Conservation (phyloP, 192 early-diverging fungal genomes). For the Glomus cerebriforme region DNA sequence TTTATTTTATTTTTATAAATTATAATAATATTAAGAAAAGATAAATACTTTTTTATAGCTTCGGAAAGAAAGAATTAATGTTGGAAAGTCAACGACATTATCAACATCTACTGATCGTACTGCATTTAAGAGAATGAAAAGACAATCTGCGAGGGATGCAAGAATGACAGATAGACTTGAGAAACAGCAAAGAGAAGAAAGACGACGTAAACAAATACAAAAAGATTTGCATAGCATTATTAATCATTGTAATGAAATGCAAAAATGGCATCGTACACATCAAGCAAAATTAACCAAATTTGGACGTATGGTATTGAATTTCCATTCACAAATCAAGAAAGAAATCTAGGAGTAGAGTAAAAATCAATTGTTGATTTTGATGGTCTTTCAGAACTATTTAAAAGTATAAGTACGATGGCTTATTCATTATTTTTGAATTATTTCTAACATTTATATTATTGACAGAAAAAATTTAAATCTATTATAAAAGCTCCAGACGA, state of each 20-base stretch:
- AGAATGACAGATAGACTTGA: conserved; percentile 89
- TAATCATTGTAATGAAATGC: conserved; percentile 72
- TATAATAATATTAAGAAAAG: neutral
- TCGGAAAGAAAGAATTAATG: conserved; percentile 72
- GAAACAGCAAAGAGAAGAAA: conserved; percentile 81
- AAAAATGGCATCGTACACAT: conserved; percentile 65
- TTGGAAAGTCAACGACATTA: conserved; percentile 75
- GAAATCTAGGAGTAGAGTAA: too few relatives aligned
- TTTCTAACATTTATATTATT: too few relatives aligned
- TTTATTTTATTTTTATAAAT: too few relatives aligned
- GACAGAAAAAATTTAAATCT: too few relatives aligned
- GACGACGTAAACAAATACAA: conserved; percentile 83
- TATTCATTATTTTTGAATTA: too few relatives aligned
- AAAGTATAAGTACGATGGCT: too few relatives aligned
- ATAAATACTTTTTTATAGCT: conserved; percentile 40
- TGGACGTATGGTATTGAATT: conserved; percentile 72
- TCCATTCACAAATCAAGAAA: conserved; percentile 84
- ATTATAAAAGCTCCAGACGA: too few relatives aligned
- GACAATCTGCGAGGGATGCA: conserved; percentile 80
- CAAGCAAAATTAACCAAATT: conserved; percentile 72
- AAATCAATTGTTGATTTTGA: too few relatives aligned
- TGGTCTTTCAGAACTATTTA: too few relatives aligned
- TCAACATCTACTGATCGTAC: conserved; percentile 76
- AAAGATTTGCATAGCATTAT: conserved; percentile 78
- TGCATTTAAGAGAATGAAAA: conserved; percentile 79